Percentiles rank a stretch among this genome's conserved stretches.
These are phyloP conservation scores for Sarocladiaceae sp. DNA, from an alignment of 2,329 filamentous ascomycete genomes.

Conservation along the genomic window DNA sequence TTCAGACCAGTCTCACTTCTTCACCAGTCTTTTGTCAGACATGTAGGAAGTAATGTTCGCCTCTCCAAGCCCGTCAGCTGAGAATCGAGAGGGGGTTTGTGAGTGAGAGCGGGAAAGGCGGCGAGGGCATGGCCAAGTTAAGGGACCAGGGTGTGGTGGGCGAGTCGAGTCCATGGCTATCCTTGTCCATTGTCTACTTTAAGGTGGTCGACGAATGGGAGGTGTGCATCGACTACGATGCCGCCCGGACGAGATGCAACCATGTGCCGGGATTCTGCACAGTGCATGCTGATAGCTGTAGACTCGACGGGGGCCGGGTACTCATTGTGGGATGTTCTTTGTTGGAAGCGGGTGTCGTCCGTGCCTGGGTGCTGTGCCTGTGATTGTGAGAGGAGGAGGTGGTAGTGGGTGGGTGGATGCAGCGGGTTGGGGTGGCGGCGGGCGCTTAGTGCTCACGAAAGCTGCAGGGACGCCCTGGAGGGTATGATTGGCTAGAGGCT, in stretches of 20 bases:
- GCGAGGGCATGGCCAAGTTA: neutral
- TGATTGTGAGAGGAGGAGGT: conserved; percentile 3
- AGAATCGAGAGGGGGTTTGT: neutral
- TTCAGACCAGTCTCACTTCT: neutral
- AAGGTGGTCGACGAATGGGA: conserved; percentile 2
- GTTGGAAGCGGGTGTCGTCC: too few relatives aligned
- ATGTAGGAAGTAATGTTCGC: neutral
- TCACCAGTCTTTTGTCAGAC: too few relatives aligned
- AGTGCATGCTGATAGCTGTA: neutral
- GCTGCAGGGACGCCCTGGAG: neutral
- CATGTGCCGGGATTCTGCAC: neutral
- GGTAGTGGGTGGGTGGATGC: conserved; percentile 1
- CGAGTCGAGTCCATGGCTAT: neutral
- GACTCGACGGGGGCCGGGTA: too few relatives aligned
- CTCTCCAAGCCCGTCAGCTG: neutral
- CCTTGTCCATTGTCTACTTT: neutral
- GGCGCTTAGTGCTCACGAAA: conserved; percentile 8
- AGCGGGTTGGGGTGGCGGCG: conserved; percentile 5
- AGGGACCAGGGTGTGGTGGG: neutral
- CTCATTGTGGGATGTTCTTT: too few relatives aligned
- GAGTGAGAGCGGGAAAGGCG: neutral
- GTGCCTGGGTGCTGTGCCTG: neutral
- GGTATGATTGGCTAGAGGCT: neutral
- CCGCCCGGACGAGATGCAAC: conserved; percentile 3
- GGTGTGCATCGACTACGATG: neutral